Evolutionary conservation across 2,329 filamentous ascomycete species (phyloP).

Genomic region (Aspergillus floridensis): DNA sequence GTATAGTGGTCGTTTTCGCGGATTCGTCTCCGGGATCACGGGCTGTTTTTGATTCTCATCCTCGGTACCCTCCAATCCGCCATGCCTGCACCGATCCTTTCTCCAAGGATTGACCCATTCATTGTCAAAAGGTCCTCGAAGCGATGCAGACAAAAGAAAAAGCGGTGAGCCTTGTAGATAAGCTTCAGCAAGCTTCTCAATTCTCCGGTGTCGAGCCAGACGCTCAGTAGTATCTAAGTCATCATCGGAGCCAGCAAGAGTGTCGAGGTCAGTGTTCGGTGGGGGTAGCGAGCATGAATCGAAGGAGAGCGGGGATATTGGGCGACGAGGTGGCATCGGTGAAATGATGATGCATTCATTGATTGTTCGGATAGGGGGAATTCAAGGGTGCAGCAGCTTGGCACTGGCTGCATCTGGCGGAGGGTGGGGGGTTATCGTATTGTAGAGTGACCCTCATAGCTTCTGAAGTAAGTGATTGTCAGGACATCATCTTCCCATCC

Average conservation of each 20-base stretch:
- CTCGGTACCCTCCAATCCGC: neutral
- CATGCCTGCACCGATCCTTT: slow-evolving; percentile 21
- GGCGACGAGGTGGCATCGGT: slow-evolving; percentile 34
- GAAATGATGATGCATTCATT: slow-evolving; percentile 12
- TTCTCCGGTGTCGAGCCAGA: slow-evolving; percentile 41
- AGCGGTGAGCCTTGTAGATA: slow-evolving; percentile 44
- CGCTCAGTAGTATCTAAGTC: slow-evolving; percentile 33
- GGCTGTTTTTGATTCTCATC: slow-evolving; percentile 9
- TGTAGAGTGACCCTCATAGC: slow-evolving; percentile 18
- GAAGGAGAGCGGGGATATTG: slow-evolving; percentile 34
- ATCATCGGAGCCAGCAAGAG: slow-evolving; percentile 39
- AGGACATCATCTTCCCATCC: slow-evolving; percentile 1
- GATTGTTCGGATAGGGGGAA: slow-evolving; percentile 10
- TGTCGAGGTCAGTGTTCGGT: slow-evolving; percentile 26
- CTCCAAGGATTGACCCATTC: slow-evolving; percentile 50
- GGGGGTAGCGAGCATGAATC: slow-evolving; percentile 32
- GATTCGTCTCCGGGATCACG: slow-evolving; percentile 30
- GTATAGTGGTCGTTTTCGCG: slow-evolving; percentile 20
- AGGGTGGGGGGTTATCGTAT: slow-evolving; percentile 3
- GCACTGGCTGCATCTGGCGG: slow-evolving; percentile 25
- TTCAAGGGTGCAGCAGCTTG: slow-evolving; percentile 19
- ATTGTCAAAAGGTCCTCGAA: slow-evolving; percentile 46
- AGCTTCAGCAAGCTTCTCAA: slow-evolving; percentile 41
- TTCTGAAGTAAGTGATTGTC: slow-evolving; percentile 1
- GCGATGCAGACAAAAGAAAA: slow-evolving; percentile 46